Conservation (phyloP, 352 stramenopile genomes). For the Globisporangium spiculum region DNA sequence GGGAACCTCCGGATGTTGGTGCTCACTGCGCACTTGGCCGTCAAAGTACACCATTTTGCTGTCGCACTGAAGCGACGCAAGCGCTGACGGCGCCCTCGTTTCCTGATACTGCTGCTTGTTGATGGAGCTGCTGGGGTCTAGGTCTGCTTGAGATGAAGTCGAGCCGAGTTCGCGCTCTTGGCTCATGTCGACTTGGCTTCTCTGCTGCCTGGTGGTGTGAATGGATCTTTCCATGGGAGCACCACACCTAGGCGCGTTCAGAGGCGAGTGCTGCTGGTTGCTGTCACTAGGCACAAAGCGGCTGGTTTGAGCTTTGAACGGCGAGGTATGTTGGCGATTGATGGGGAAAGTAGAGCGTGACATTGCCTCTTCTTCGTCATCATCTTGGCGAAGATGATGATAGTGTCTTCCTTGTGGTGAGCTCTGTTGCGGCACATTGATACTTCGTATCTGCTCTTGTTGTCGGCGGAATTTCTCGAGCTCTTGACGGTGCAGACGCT, state of each 20-base stretch:
- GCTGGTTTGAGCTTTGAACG: not conserved
- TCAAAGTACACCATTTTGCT: constrained; percentile 65
- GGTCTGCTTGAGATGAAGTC: not conserved
- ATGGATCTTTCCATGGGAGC: not conserved
- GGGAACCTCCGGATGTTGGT: not conserved
- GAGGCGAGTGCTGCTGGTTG: not conserved
- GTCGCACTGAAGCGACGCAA: constrained; percentile 38
- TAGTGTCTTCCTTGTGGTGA: not conserved
- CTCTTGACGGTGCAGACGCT: constrained; percentile 47
- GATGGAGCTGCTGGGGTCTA: not conserved
- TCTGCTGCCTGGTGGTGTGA: not conserved
- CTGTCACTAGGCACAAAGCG: not conserved
- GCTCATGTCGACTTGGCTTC: not conserved
- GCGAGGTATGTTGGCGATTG: not conserved
- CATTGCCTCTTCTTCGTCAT: not conserved
- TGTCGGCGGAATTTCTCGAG: constrained; percentile 31
- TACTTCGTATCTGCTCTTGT: constrained; percentile 20
- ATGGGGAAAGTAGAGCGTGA: not conserved
- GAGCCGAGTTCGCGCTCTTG: constrained; percentile 10
- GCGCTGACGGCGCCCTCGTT: not conserved
- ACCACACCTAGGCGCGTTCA: not conserved
- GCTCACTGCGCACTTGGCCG: constrained; percentile 15
- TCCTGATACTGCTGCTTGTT: not conserved
- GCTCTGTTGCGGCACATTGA: not conserved
- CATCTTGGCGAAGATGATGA: not conserved